phyloP scores from a whole-genome alignment of 768 basidiomycete genomes.

The Pleurotus giganteus region DNA sequence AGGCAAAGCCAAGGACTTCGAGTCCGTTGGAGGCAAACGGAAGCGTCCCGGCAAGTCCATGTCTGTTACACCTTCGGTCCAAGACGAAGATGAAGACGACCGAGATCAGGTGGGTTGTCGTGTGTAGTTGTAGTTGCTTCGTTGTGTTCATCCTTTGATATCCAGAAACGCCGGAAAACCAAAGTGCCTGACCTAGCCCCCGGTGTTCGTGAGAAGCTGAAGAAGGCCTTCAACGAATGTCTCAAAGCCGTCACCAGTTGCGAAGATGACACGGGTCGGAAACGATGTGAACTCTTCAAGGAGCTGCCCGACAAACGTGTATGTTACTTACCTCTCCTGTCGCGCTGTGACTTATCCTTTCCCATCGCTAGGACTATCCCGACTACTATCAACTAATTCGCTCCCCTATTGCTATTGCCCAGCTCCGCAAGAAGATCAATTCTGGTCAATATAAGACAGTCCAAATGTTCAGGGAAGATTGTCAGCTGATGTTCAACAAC shows the following conservation, averaged over 20 bases:
- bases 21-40: conserved; percentile 50
- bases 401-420: conserved; percentile 84
- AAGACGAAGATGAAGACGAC: conserved; percentile 79
- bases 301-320: conserved; percentile 82
- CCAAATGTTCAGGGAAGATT: conserved; percentile 70
- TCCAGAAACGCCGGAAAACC: conserved; percentile 84
- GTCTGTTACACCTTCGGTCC: conserved; percentile 75
- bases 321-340: conserved; percentile 18
- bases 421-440: conserved; percentile 76
- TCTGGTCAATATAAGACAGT: conserved; percentile 73
- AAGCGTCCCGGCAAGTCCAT: conserved; percentile 71
- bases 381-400: conserved; percentile 91
- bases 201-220: conserved; percentile 71
- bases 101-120: conserved; percentile 59
- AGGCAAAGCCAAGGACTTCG: conserved; percentile 50
- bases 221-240: conserved; percentile 77
- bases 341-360: conserved; percentile 13
- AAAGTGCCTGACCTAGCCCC: conserved; percentile 57
- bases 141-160: conserved; percentile 7
- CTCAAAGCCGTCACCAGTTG: conserved; percentile 71
- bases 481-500: conserved; percentile 91
- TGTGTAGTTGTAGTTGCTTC: conserved; percentile 13
- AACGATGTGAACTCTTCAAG: conserved; percentile 84
- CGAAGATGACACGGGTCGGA: conserved; percentile 71
- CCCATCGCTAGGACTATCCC: conserved; percentile 66